Percentiles rank a stretch among this genome's conserved stretches.
These are phyloP conservation scores for Lactifluus piperatus DNA, from an alignment of 768 basidiomycete genomes.

Conservation along the genomic window DNA sequence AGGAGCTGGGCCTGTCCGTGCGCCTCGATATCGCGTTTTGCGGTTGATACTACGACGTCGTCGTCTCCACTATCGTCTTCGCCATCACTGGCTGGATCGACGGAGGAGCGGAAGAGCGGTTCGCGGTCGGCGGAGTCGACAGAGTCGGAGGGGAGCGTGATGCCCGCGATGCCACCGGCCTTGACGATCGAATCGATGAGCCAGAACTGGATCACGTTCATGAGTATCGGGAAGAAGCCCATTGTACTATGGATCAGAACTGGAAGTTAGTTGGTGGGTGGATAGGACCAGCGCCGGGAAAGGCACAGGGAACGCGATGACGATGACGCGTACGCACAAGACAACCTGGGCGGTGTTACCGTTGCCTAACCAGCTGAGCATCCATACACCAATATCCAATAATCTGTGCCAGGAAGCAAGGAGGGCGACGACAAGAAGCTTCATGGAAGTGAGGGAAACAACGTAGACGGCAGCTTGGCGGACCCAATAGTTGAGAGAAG, in stretches of 20 bases:
- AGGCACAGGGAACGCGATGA: background rate
- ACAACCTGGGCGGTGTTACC: slow-evolving; percentile 67
- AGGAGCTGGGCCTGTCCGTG: slow-evolving; percentile 31
- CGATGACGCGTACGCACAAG: slow-evolving; percentile 53
- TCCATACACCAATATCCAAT: slow-evolving; percentile 74
- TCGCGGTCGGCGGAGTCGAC: slow-evolving; percentile 37
- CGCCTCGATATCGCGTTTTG: slow-evolving; percentile 38
- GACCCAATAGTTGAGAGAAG: slow-evolving; percentile 60
- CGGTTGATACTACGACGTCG: background rate
- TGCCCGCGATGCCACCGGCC: slow-evolving; percentile 36
- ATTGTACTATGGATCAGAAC: slow-evolving; percentile 48
- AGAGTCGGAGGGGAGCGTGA: slow-evolving; percentile 34
- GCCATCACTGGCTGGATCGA: slow-evolving; percentile 31
- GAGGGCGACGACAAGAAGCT: slow-evolving; percentile 74
- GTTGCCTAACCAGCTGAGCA: slow-evolving; percentile 67
- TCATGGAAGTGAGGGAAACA: slow-evolving; percentile 76
- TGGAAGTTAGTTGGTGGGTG: background rate
- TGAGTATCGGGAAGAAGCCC: slow-evolving; percentile 83
- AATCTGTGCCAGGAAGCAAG: slow-evolving; percentile 65
- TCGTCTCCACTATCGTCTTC: background rate
- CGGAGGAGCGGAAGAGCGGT: slow-evolving; percentile 53
- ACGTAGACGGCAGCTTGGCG: slow-evolving; percentile 81
- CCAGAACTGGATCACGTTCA: slow-evolving; percentile 93
- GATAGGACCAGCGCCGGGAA: background rate
- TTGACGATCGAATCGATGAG: slow-evolving; percentile 91